Evolutionary conservation across 306 rosid genomes (phyloP).

Genomic region (Styphnolobium japonicum): DNA sequence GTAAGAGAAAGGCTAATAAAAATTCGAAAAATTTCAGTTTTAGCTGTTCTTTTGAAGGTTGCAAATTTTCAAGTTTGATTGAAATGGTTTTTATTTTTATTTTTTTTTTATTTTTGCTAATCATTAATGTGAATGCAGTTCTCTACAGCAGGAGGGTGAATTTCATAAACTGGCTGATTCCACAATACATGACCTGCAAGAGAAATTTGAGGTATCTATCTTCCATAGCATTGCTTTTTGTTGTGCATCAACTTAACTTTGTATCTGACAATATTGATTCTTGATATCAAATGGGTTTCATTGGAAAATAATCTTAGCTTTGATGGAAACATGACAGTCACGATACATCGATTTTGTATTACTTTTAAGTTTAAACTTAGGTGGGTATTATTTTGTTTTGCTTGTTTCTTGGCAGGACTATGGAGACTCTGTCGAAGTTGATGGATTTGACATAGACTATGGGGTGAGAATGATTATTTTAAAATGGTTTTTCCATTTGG

Average conservation of each 20-base stretch:
- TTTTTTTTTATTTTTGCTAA: constrained; percentile 24
- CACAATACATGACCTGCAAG: constrained; percentile 72
- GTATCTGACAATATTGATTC: background rate
- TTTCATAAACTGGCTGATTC: constrained; percentile 70
- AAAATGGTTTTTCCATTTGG: constrained; percentile 21
- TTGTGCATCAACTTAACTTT: background rate
- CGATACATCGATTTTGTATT: background rate
- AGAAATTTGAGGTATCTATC: constrained; percentile 77
- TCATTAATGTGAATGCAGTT: constrained; percentile 57
- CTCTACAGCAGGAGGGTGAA: constrained; percentile 75
- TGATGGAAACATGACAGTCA: background rate
- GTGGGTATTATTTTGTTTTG: constrained; percentile 1
- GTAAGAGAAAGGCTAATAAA: too few relatives aligned
- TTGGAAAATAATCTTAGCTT: background rate
- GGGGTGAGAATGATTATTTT: constrained; percentile 62
- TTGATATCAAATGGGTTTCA: background rate
- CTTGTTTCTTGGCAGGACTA: constrained; percentile 59
- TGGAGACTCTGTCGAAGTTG: constrained; percentile 70
- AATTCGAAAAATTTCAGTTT: background rate
- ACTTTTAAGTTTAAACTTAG: background rate
- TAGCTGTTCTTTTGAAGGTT: background rate
- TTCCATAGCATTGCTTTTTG: background rate
- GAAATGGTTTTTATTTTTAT: background rate
- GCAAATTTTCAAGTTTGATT: background rate
- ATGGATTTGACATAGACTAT: constrained; percentile 87